Percentiles rank a stretch among this genome's conserved stretches.
Conservation (phyloP, 208 protist species). For the Trichomonas vaginalis region DNA sequence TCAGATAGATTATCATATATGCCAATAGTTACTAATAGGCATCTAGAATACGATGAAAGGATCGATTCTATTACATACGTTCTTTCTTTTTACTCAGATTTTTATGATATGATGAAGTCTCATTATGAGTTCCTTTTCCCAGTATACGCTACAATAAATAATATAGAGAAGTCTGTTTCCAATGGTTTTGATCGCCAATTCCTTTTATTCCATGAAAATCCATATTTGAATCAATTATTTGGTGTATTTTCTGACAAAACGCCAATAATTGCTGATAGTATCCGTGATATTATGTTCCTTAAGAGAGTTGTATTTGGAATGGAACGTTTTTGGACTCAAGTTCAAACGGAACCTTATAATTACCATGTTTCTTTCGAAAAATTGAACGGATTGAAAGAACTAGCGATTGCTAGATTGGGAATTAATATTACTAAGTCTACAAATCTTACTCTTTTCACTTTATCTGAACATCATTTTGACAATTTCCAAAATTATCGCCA, state of each 20-base stretch:
- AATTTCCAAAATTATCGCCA: neutral
- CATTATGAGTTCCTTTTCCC: neutral
- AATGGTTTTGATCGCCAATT: neutral
- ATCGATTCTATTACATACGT: neutral
- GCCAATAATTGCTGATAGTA: neutral
- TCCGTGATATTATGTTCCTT: neutral
- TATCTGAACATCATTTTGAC: neutral
- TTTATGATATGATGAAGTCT: neutral
- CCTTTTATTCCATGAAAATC: neutral
- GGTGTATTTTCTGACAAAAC: neutral
- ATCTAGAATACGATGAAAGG: neutral
- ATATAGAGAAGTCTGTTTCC: neutral
- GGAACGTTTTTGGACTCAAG: neutral
- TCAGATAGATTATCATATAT: neutral
- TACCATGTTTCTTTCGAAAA: neutral
- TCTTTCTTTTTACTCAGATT: neutral
- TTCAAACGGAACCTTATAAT: neutral
- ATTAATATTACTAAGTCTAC: neutral
- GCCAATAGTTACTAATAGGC: neutral
- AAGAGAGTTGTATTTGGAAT: neutral
- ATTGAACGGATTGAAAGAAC: neutral
- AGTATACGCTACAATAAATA: neutral
- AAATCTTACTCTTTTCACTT: neutral
- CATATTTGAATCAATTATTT: neutral
- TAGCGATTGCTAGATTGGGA: neutral